Evolutionary conservation across 225 moss, liverwort and hornwort species (phyloP).

Genomic region (Physcomitrellopsis africana): DNA sequence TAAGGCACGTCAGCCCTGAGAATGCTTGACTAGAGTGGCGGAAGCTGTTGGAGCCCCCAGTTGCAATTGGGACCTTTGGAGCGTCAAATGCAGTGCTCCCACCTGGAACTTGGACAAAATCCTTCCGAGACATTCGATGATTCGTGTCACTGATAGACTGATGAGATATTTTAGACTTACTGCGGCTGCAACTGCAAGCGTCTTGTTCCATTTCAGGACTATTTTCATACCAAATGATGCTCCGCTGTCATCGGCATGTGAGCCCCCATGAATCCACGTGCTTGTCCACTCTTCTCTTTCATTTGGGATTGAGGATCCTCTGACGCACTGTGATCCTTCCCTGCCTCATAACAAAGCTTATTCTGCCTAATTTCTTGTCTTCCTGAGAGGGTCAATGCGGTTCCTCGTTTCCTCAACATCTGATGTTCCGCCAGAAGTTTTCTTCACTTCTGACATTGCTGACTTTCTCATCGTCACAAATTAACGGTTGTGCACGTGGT

Average conservation of each 20-base stretch:
- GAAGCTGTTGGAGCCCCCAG: conserved; percentile 31
- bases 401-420: conserved; percentile 27
- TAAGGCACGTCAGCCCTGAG: conserved; percentile 28
- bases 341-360: conserved; percentile 8
- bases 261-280: conserved; percentile 30
- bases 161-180: conserved; percentile 22
- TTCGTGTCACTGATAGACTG: conserved; percentile 6
- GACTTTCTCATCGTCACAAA: conserved; percentile 29
- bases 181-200: conserved; percentile 24
- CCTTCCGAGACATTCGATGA: not conserved
- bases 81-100: conserved; percentile 4
- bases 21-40: conserved; percentile 27
- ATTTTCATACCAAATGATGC: not conserved
- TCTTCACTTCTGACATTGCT: conserved; percentile 35
- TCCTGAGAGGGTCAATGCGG: conserved; percentile 24
- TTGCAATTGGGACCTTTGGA: conserved; percentile 28
- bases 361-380: conserved; percentile 27
- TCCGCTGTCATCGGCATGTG: conserved; percentile 42
- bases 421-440: conserved; percentile 11
- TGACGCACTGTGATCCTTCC: conserved; percentile 25
- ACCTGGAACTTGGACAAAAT: not conserved
- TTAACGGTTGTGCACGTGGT: conserved; percentile 28
- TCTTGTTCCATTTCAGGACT: conserved; percentile 33
- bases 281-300: conserved; percentile 34
- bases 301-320: conserved; percentile 27